Base-by-base conservation (phyloP, 352 stramenopile genomes). In the Chrysophaeum taylorii region DNA sequence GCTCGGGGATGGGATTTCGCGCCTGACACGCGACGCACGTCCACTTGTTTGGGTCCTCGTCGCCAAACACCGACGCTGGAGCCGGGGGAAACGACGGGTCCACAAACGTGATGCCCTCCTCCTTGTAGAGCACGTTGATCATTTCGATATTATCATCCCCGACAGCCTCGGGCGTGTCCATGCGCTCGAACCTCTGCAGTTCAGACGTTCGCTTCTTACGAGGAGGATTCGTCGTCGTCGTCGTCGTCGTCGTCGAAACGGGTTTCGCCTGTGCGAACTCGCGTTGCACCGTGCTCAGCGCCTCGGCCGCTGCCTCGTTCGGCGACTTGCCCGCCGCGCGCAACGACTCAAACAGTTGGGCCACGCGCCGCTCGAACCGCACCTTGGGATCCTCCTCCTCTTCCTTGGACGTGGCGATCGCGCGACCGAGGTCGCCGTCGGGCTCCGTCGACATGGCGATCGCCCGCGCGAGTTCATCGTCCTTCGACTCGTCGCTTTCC, bases 21-120 rank as follows among this genome's bases (percentile, higher is more conserved):
- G 68, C 72, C 12, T 43, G 23, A 61, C 57, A 66, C 16, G 2
- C 18, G 12, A 1, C 16, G 57, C 57, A 66, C 12, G 12, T 5
- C 57, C 57, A 66, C 14, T 31, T 21, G 14, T 31, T 18, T 2
- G 33, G 33, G 48, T 60, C 48, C 4, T 9, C 53, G 53, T 41
- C 53, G 29, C 21, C 53, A 25, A 74, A 76, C 16, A 76, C 57
- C 27, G 38, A 66, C 31, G 33, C 23, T 4, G 38, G 50, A 15
- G 54, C 63, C 54, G 67, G 52, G 2, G 68, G 71, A 29, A 76
- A 76, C 38, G 45, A 7, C 31, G 57, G 52, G 53, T 75, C 71
- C 25, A 61, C 48, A 39, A 73, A 70, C 23, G 21, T 60, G 25
- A 75, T 57, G 27, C 71, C 70, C 31, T 75, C 37, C 70, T 75